These are phyloP conservation scores for Eucalyptus sp. DNA, from an alignment of 345 rosid genomes.

Conservation along the genomic window DNA sequence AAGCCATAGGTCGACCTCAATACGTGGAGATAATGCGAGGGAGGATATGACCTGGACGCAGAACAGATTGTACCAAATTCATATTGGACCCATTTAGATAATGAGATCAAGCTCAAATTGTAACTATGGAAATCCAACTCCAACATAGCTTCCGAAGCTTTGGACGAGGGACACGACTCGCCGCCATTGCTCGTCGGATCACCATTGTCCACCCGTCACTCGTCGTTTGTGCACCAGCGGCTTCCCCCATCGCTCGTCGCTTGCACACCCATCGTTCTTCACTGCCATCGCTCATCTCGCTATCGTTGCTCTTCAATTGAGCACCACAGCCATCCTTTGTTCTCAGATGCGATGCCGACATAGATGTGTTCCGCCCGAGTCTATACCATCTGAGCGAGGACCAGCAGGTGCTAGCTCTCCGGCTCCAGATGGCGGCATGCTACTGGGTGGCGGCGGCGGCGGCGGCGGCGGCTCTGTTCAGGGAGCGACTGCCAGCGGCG, in stretches of 20 bases:
- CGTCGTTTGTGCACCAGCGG: background rate
- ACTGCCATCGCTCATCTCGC: background rate
- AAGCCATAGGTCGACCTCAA: background rate
- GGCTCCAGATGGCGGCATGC: constrained; percentile 52
- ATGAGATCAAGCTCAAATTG: background rate
- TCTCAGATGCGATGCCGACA: background rate
- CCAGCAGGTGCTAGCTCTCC: constrained; percentile 29
- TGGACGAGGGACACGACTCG: background rate
- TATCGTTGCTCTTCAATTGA: background rate
- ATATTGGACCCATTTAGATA: background rate
- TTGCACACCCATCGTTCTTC: background rate
- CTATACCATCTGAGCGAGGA: constrained; percentile 27
- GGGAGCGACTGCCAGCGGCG: constrained; percentile 25
- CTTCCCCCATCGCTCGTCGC: background rate
- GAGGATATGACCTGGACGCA: background rate
- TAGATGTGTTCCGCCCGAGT: constrained; percentile 25
- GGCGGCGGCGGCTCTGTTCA: constrained; percentile 8
- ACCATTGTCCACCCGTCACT: background rate
- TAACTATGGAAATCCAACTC: background rate
- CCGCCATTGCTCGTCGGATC: background rate
- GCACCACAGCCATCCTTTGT: background rate
- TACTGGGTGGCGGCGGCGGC: constrained; percentile 55
- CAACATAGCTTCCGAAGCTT: background rate
- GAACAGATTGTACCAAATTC: background rate
- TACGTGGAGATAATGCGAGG: background rate